A percentile compares a stretch with the other conserved stretches of the same genome.
Evolutionary conservation across 345 rosid genomes (phyloP).

Genomic region (Orychophragmus violaceus): DNA sequence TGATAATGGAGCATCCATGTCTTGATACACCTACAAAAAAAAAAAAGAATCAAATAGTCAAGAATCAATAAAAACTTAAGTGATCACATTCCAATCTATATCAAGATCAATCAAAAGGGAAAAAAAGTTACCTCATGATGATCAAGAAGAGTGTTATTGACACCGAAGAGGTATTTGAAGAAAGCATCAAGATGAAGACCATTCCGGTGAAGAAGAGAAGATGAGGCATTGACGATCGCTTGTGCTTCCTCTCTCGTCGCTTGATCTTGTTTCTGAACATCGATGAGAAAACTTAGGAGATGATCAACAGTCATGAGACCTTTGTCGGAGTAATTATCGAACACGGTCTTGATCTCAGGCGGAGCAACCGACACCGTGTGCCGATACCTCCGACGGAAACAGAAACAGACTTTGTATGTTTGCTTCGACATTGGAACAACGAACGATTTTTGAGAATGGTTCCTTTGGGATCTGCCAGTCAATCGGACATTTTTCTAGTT

Average conservation of each 20-base stretch:
- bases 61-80: neutral
- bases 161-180: constrained; percentile 54
- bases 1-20: constrained; percentile 86
- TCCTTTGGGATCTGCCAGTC: neutral
- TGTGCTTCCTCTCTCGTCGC: constrained; percentile 59
- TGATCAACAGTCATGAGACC: constrained; percentile 50
- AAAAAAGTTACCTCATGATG: constrained; percentile 50
- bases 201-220: constrained; percentile 41
- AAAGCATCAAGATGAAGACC: constrained; percentile 56
- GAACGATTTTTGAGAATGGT: neutral
- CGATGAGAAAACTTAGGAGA: constrained; percentile 50
- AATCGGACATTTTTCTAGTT: neutral
- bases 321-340: constrained; percentile 50
- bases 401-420: constrained; percentile 57
- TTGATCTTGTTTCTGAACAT: constrained; percentile 50
- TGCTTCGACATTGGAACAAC: constrained; percentile 55
- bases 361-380: constrained; percentile 57
- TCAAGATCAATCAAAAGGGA: no score
- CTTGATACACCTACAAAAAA: constrained; percentile 65
- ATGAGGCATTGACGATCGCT: constrained; percentile 39
- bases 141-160: constrained; percentile 45
- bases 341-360: constrained; percentile 45
- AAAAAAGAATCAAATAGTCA: neutral
- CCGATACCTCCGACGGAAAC: constrained; percentile 50
- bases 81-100: neutral